Evolutionary conservation across 2,329 filamentous ascomycete genomes (phyloP).

Genomic region (Leptographium lundbergii): DNA sequence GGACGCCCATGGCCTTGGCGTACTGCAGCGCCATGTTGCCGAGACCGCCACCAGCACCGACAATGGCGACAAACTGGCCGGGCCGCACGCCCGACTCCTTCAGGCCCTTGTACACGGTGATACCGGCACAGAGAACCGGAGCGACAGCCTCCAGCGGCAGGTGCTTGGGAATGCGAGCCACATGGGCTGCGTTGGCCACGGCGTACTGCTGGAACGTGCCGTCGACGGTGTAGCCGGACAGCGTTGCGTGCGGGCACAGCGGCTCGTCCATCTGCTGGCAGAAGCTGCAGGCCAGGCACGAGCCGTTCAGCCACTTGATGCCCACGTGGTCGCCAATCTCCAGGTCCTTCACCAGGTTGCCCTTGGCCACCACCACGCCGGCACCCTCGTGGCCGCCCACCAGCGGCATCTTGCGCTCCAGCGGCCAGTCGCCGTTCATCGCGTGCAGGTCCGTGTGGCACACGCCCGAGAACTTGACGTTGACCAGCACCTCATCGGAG

Average conservation of each 20-base stretch:
- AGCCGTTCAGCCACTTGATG: slow-evolving; percentile 88
- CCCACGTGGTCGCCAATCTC: slow-evolving; percentile 76
- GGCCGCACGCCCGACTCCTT: slow-evolving; percentile 22
- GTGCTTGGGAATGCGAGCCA: slow-evolving; percentile 69
- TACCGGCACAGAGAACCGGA: slow-evolving; percentile 36
- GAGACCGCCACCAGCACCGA: slow-evolving; percentile 36
- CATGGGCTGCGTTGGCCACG: slow-evolving; percentile 74
- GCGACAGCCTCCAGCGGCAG: slow-evolving; percentile 59
- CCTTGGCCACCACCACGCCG: slow-evolving; percentile 76
- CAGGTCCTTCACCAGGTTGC: slow-evolving; percentile 58
- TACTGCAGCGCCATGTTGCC: slow-evolving; percentile 33
- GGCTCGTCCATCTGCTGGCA: slow-evolving; percentile 74
- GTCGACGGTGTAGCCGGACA: slow-evolving; percentile 88
- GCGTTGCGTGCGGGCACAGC: slow-evolving; percentile 59
- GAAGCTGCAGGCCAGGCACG: slow-evolving; percentile 72
- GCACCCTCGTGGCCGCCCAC: slow-evolving; percentile 58
- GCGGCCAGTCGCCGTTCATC: slow-evolving; percentile 14
- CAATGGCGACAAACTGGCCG: slow-evolving; percentile 27
- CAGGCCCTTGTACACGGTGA: slow-evolving; percentile 30
- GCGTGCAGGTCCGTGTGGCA: slow-evolving; percentile 20
- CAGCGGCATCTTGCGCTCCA: slow-evolving; percentile 19
- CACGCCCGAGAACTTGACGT: slow-evolving; percentile 20
- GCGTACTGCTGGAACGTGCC: slow-evolving; percentile 89
- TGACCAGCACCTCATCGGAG: slow-evolving; percentile 18
- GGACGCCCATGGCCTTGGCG: slow-evolving; percentile 31